phyloP scores from a whole-genome alignment of 2,329 filamentous ascomycete species.

The Tolypocladium nubicola region DNA sequence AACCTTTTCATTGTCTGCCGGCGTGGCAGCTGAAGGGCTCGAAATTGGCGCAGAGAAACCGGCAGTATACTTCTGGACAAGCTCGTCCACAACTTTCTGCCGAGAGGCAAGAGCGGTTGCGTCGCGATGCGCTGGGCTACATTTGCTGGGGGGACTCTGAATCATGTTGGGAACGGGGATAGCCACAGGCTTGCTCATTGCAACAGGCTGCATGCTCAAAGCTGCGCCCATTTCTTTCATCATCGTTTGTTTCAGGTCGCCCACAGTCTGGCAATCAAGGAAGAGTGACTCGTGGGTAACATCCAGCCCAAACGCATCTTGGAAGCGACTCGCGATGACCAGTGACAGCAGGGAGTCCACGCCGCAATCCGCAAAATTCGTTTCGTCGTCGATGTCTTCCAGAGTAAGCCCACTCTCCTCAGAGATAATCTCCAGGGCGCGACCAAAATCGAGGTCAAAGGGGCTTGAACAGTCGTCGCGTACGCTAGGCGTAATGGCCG shows the following conservation, averaged over 20 bases:
- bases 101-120: background rate
- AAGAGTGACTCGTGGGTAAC: slow-evolving; percentile 38
- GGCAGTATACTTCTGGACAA: slow-evolving; percentile 1
- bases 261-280: slow-evolving; percentile 41
- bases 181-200: background rate
- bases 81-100: slow-evolving; percentile 1
- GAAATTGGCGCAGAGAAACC: background rate
- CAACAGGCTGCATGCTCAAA: background rate
- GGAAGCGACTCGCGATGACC: slow-evolving; percentile 42
- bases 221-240: background rate
- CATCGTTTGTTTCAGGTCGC: slow-evolving; percentile 32
- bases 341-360: slow-evolving; percentile 51
- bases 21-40: background rate
- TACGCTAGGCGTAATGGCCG: background rate
- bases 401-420: slow-evolving; percentile 5
- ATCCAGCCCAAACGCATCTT: slow-evolving; percentile 46
- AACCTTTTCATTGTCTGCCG: background rate
- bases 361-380: slow-evolving; percentile 44
- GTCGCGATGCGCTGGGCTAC: background rate
- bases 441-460: background rate
- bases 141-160: background rate
- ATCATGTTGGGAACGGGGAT: background rate
- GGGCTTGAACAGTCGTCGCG: background rate
- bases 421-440: slow-evolving; percentile 1
- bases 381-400: slow-evolving; percentile 20